Conservation (phyloP, 2,329 filamentous ascomycete genomes). For the Dothiorella sarmentorum region DNA sequence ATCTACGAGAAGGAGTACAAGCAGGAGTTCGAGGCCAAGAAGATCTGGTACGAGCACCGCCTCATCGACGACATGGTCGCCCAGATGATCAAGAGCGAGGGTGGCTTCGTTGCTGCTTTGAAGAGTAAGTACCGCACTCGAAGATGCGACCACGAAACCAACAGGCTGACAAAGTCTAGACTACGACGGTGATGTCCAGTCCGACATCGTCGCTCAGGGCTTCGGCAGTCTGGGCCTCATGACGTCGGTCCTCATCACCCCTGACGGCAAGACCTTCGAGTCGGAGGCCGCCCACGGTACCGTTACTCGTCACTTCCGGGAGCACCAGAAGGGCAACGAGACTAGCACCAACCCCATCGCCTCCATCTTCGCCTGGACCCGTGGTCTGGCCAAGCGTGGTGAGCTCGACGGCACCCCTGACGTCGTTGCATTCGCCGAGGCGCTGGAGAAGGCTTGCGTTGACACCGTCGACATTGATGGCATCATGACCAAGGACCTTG, state of each 20-base stretch:
- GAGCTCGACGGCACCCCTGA: slow-evolving; percentile 92
- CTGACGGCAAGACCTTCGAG: slow-evolving; percentile 95
- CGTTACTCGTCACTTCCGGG: slow-evolving; percentile 96
- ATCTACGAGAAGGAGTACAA: slow-evolving; percentile 87
- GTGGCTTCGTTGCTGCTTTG: slow-evolving; percentile 94
- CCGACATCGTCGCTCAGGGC: slow-evolving; percentile 95
- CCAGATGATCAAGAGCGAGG: slow-evolving; percentile 99
- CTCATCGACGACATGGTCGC: slow-evolving; percentile 99
- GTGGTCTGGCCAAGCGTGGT: slow-evolving; percentile 87
- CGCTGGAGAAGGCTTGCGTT: slow-evolving; percentile 86
- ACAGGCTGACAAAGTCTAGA: slow-evolving; percentile 53
- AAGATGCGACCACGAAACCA: slow-evolving; percentile 3
- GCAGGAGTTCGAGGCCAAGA: slow-evolving; percentile 82
- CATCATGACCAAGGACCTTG: slow-evolving; percentile 99
- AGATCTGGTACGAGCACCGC: slow-evolving; percentile 99
- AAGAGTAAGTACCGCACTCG: slow-evolving; percentile 67
- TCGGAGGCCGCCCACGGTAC: slow-evolving; percentile 97
- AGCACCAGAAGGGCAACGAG: slow-evolving; percentile 96
- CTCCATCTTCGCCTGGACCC: slow-evolving; percentile 98
- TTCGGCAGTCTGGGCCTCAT: slow-evolving; percentile 98
- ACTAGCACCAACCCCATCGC: slow-evolving; percentile 99
- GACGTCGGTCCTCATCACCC: slow-evolving; percentile 96
- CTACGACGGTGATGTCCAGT: slow-evolving; percentile 98
- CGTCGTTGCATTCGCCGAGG: slow-evolving; percentile 84
- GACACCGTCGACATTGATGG: slow-evolving; percentile 91